phyloP scores from a whole-genome alignment of 495 filamentous ascomycete genomes.

The Aspergillus cavernicola region DNA sequence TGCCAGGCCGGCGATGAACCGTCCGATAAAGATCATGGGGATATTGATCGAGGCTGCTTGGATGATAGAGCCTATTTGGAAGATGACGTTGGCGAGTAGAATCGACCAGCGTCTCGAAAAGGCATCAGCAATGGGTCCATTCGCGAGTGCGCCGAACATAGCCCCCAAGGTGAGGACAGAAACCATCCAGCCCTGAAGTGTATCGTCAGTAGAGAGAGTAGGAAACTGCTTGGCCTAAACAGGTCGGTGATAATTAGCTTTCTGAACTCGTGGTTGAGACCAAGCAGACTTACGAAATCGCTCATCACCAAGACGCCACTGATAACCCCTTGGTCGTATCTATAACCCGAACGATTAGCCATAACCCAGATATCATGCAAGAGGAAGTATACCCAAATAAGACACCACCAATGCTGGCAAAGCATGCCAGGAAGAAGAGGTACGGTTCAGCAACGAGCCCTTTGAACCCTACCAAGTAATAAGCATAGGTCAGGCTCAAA shows the following conservation, averaged over 20 bases:
- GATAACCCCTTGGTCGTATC: constrained; percentile 39
- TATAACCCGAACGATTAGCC: no score
- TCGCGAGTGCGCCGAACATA: constrained; percentile 73
- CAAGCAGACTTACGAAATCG: constrained; percentile 18
- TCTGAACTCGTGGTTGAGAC: no score
- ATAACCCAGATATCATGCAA: no score
- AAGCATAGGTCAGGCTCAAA: no score
- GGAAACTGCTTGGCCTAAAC: constrained; percentile 51
- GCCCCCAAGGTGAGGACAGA: constrained; percentile 80
- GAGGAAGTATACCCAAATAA: no score
- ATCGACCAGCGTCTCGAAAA: constrained; percentile 73
- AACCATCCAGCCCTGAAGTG: constrained; percentile 73
- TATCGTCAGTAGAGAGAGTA: constrained; percentile 55
- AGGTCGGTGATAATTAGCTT: no score
- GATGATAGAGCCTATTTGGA: constrained; percentile 27
- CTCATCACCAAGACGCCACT: constrained; percentile 44
- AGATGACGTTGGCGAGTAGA: constrained; percentile 65
- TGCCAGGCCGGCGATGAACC: constrained; percentile 63
- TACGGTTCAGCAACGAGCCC: no score
- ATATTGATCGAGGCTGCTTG: constrained; percentile 42
- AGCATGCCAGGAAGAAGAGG: no score
- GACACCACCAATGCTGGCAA: no score
- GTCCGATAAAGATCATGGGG: constrained; percentile 64
- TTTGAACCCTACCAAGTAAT: no score
- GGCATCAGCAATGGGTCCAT: constrained; percentile 71